These are phyloP conservation scores for Fraxinus angustifolia DNA, from an alignment of 305 asterid genomes.

Conservation along the genomic window DNA sequence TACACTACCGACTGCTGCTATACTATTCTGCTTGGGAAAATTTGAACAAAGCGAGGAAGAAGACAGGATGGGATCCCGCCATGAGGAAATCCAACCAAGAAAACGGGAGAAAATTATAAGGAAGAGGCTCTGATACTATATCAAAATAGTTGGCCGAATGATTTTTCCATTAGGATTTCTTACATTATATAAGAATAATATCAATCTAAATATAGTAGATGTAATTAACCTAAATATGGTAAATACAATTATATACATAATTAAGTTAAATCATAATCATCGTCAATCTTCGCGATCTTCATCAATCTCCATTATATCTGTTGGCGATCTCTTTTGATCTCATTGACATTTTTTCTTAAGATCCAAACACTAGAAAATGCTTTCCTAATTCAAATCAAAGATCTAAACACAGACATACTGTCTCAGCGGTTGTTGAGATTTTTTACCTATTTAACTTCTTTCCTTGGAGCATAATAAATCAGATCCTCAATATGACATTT, in stretches of 20 bases:
- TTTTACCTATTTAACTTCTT: background rate
- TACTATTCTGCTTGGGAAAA: background rate
- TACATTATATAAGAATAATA: background rate
- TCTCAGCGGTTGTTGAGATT: background rate
- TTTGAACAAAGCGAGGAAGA: background rate
- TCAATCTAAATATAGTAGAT: background rate
- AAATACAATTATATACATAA: background rate
- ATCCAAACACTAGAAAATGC: background rate
- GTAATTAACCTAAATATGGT: background rate
- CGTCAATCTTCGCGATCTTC: background rate
- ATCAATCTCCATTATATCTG: background rate
- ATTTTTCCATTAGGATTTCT: background rate
- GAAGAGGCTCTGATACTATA: background rate
- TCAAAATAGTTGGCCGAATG: background rate
- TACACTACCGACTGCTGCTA: background rate
- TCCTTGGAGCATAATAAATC: background rate
- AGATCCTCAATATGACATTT: background rate
- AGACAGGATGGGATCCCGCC: background rate
- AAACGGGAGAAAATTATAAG: background rate
- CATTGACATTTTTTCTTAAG: background rate
- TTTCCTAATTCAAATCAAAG: slow-evolving; percentile 1
- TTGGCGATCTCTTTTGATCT: background rate
- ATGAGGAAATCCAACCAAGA: background rate
- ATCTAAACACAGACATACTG: background rate
- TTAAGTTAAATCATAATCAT: background rate